phyloP scores from a whole-genome alignment of 495 filamentous ascomycete genomes.

The Hypoxylon cercidicola region DNA sequence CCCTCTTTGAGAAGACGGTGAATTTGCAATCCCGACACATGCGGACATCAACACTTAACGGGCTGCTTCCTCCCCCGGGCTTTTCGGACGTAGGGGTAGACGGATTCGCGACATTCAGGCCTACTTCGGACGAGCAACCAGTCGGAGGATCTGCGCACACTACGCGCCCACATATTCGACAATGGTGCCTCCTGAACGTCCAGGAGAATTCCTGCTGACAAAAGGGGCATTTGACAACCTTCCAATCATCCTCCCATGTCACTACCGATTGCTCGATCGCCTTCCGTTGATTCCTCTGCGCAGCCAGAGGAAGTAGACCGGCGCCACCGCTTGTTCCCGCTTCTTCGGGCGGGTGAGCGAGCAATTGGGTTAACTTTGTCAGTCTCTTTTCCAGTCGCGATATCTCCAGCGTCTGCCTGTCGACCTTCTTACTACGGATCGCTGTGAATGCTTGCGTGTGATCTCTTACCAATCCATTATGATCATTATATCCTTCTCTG shows the following conservation, averaged over 20 bases:
- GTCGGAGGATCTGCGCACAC: conserved; percentile 89
- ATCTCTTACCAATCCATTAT: conserved; percentile 73
- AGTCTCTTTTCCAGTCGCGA: conserved; percentile 90
- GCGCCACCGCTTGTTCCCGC: conserved; percentile 51
- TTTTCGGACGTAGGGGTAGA: conserved; percentile 38
- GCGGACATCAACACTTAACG: conserved; percentile 80
- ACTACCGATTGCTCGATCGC: conserved; percentile 89
- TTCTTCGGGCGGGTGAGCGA: conserved; percentile 75
- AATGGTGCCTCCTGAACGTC: conserved; percentile 91
- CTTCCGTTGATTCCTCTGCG: conserved; percentile 73
- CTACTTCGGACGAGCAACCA: conserved; percentile 84
- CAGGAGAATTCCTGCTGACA: conserved; percentile 96
- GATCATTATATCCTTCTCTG: conserved; percentile 93
- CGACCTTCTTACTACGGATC: conserved; percentile 78
- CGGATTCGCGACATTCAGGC: conserved; percentile 72
- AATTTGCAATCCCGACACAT: conserved; percentile 91
- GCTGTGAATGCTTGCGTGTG: conserved; percentile 74
- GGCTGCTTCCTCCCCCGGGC: conserved; percentile 48
- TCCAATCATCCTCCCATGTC: conserved; percentile 92
- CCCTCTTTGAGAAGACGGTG: conserved; percentile 84
- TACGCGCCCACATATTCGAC: conserved; percentile 89
- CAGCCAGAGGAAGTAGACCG: conserved; percentile 50
- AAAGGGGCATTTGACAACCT: conserved; percentile 84
- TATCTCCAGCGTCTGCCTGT: conserved; percentile 84
- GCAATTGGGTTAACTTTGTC: conserved; percentile 86